Base-by-base conservation (phyloP, 495 filamentous ascomycete species). In the Glutinoglossum americanum region DNA sequence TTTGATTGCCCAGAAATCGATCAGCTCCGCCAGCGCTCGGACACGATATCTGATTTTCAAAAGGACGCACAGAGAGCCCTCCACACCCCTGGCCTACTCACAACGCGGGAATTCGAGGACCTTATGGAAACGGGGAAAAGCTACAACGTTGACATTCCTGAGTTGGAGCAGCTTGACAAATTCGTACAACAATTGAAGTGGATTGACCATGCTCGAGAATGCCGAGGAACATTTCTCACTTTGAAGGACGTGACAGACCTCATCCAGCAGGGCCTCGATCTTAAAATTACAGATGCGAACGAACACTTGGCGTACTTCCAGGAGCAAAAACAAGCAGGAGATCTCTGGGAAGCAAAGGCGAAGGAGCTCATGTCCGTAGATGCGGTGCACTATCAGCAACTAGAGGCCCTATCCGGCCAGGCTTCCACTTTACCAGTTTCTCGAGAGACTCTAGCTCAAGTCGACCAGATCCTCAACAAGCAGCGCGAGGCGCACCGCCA, bases 1-100 rank as follows among this genome's bases (percentile, higher is more conserved):
- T 97, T 99, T 71, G 89, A 96, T 68, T 92, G 88, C 72, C 83
- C 85, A 53, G 90, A 99, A 72, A 95, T 95, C 67, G 76, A 77
- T 48, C 82, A 84, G 60, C 73, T 99, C 60, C 82, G 82, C 64
- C 89, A 97, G 68, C 86, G 90, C 44, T 85, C 83, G 61, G 81
- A 88, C 65, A 82, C 82, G 58, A 95, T 99, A 70, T 78, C 81
- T 62, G 80, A 80, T 61, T 99, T 93, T 72, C 89, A 90, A 69
- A 71, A 81, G 56, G 82, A 85, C 55, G 87, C 89, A 58, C 77
- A 78, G 59, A 68, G 67, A 60, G 81, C 82, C 54, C 75, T 97
- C 45, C 73, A 78, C 55, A 79, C 77, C 61, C 74, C 78, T 55
- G 72, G 73, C 51, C 66, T 73, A 49, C 76, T 75, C 61, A 74